Conservation (phyloP, 2,329 filamentous ascomycete genomes). For the Colletotrichum sp. region DNA sequence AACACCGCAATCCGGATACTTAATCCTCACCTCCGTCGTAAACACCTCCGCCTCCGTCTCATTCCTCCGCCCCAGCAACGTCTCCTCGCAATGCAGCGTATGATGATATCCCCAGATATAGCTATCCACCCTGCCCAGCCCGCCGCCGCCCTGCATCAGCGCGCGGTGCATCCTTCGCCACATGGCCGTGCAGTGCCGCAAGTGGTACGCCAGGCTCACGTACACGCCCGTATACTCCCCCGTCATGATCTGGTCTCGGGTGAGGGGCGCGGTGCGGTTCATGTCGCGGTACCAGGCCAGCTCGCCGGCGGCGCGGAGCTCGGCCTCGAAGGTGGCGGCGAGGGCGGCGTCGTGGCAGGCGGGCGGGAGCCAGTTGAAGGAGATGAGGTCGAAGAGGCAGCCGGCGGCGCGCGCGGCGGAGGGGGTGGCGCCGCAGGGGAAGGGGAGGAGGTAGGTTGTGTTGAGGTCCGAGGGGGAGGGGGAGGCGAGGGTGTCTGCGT, state of each 20-base stretch:
- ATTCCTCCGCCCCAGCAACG: background rate
- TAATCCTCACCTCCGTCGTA: slow-evolving; percentile 14
- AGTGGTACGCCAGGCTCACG: slow-evolving; percentile 10
- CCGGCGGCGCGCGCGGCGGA: slow-evolving; percentile 9
- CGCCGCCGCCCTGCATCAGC: slow-evolving; percentile 1
- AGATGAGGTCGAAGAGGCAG: slow-evolving; percentile 11
- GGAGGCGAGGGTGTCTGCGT: slow-evolving; percentile 16
- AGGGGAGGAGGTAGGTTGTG: background rate
- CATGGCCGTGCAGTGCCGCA: slow-evolving; percentile 18
- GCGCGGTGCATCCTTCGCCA: slow-evolving; percentile 16
- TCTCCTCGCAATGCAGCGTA: slow-evolving; percentile 16
- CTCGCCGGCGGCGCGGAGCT: background rate
- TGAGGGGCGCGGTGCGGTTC: background rate
- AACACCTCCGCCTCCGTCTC: background rate
- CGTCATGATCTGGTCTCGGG: background rate
- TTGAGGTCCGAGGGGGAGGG: background rate
- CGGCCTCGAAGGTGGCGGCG: background rate
- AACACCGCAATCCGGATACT: slow-evolving; percentile 17
- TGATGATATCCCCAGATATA: slow-evolving; percentile 20
- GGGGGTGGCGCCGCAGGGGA: slow-evolving; percentile 6
- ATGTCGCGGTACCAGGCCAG: slow-evolving; percentile 7
- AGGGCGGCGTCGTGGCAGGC: slow-evolving; percentile 12
- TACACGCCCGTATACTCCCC: background rate
- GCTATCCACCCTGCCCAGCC: slow-evolving; percentile 3
- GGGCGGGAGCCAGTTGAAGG: slow-evolving; percentile 19